Evolutionary conservation across 495 filamentous ascomycete species (phyloP).

Genomic region (Hyaloscypha hepaticicola): DNA sequence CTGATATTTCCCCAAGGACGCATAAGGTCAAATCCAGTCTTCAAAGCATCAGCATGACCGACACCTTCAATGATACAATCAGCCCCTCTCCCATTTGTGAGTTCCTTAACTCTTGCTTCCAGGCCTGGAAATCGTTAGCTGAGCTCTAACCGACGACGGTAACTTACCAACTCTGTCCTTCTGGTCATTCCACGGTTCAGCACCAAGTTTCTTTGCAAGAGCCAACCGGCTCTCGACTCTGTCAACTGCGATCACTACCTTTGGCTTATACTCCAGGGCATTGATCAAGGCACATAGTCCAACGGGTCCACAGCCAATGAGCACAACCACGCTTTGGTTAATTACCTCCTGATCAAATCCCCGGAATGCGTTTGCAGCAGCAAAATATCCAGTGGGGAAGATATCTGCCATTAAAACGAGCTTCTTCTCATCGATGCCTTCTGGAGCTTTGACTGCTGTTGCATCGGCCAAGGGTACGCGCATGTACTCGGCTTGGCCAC

Average conservation of each 20-base stretch:
- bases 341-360: slow-evolving; percentile 61
- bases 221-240: slow-evolving; percentile 75
- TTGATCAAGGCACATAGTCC: slow-evolving; percentile 87
- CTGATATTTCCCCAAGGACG: slow-evolving; percentile 85
- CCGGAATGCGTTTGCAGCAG: slow-evolving; percentile 78
- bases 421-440: slow-evolving; percentile 70
- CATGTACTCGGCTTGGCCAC: slow-evolving; percentile 89
- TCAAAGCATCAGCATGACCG: slow-evolving; percentile 77
- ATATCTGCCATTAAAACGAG: slow-evolving; percentile 92
- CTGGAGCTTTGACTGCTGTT: slow-evolving; percentile 74
- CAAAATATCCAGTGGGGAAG: slow-evolving; percentile 86
- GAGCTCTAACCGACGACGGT: background rate
- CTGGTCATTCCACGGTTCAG: slow-evolving; percentile 82
- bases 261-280: slow-evolving; percentile 75
- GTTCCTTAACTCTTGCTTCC: slow-evolving; percentile 67
- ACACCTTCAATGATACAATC: slow-evolving; percentile 94
- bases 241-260: slow-evolving; percentile 83
- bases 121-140: slow-evolving; percentile 35
- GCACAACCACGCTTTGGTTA: slow-evolving; percentile 67
- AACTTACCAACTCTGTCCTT: slow-evolving; percentile 54
- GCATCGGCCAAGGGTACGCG: slow-evolving; percentile 83
- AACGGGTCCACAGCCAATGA: slow-evolving; percentile 85
- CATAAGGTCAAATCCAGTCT: slow-evolving; percentile 79
- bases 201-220: slow-evolving; percentile 73
- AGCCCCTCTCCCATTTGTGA: slow-evolving; percentile 80